Base-by-base conservation (phyloP, 345 rosid species). In the Linum lewisii region DNA sequence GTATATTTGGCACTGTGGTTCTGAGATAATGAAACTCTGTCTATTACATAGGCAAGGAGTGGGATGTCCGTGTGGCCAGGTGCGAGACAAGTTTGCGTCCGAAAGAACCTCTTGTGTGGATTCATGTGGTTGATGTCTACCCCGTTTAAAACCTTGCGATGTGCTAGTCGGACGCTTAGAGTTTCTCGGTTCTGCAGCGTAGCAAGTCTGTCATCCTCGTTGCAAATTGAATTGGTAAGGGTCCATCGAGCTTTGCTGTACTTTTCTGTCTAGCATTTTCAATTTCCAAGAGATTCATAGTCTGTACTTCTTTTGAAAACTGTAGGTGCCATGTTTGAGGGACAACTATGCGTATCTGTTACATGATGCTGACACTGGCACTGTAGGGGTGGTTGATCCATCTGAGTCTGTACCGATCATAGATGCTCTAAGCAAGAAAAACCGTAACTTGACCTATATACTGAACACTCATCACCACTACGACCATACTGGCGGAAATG, bases 301-400 rank as follows among this genome's bases (percentile, higher is more conserved):
- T 47, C 25, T 38, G 51, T 54, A 1, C 26, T 10, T 57, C 61
- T 62, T 18, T 29, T 29, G 4, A 59, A 9, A 26, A 65, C 53
- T 73, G 37, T 79, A 94, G 99, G 97, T 94, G 69, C 89, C 96
- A 3, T 94, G 99, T 54, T 84, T 89, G 53, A 77, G 71, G 65
- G 97, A 94, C 70, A 85, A 82, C 74, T 94, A 87, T 67, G 97
- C 99, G 51, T 94, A 89, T 75, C 87, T 94, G 60, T 80, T 94
- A 61, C 90, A 90, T 60, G 99, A 94, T 66, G 82, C 75, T 66
- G 90, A 90, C 74, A 94, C 99, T 0, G 99, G 97, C 63, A 94
- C 99, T 0, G 97, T 94, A 74, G 99, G 96, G 58, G 96, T 94
- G 51, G 97, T 94, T 78, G 99, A 94, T 84, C 99, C 99, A 15